phyloP scores from a whole-genome alignment of 2,329 filamentous ascomycete species.

The Colletotrichum sp. region DNA sequence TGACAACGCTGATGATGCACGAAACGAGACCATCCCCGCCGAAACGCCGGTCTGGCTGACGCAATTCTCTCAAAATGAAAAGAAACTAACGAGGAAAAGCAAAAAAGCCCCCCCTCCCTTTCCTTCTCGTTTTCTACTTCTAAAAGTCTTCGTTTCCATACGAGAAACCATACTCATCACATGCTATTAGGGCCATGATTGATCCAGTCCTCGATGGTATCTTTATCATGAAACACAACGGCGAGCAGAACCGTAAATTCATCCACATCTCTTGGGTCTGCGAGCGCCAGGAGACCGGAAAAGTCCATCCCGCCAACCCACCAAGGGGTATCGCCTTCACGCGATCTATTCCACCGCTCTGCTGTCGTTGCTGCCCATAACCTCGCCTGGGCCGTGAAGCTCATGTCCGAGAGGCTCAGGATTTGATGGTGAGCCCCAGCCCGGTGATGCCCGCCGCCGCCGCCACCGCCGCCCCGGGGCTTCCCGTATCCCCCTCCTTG shows the following conservation, averaged over 20 bases:
- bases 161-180: neutral
- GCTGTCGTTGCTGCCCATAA: constrained; percentile 22
- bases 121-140: neutral
- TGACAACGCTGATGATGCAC: neutral
- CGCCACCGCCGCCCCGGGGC: neutral
- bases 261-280: constrained; percentile 20
- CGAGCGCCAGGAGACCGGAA: constrained; percentile 15
- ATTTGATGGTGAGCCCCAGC: neutral
- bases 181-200: constrained; percentile 6
- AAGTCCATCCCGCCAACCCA: constrained; percentile 24
- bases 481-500: constrained; percentile 11
- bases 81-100: neutral
- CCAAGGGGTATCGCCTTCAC: constrained; percentile 17
- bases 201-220: constrained; percentile 23
- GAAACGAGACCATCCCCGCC: neutral
- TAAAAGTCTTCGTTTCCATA: neutral
- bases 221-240: constrained; percentile 18
- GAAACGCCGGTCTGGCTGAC: neutral
- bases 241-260: constrained; percentile 21
- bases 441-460: neutral
- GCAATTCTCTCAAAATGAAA: neutral
- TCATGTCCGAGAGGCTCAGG: constrained; percentile 18
- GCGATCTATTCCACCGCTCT: constrained; percentile 22
- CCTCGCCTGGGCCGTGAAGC: constrained; percentile 21
- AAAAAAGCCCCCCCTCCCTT: neutral